A percentile compares a stretch with the other conserved stretches of the same genome.
phyloP scores from a whole-genome alignment of 2,329 filamentous ascomycete genomes.

The Onygenales sp. region DNA sequence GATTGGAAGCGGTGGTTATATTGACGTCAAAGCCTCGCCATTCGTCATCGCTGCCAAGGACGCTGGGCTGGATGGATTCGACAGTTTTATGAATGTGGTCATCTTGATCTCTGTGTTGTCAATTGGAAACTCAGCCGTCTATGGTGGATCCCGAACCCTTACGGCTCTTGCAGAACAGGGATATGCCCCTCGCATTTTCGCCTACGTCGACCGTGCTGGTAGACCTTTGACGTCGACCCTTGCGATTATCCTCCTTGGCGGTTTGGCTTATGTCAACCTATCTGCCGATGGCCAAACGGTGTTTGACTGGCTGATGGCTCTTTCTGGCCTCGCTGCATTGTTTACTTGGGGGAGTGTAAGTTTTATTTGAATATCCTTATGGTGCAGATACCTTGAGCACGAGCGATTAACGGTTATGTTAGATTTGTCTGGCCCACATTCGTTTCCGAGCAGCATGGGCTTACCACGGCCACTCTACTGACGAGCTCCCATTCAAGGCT shows the following conservation, averaged over 20 bases:
- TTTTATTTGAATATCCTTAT: neutral
- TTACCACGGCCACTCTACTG: slow-evolving; percentile 46
- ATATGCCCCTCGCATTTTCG: slow-evolving; percentile 36
- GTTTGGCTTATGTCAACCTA: slow-evolving; percentile 33
- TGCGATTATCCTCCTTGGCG: slow-evolving; percentile 30
- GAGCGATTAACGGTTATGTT: neutral
- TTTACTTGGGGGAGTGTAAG: slow-evolving; percentile 52
- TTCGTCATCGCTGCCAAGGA: slow-evolving; percentile 58
- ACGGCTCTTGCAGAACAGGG: slow-evolving; percentile 42
- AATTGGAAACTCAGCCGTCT: slow-evolving; percentile 51
- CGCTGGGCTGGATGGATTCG: slow-evolving; percentile 51
- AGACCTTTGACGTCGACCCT: slow-evolving; percentile 35
- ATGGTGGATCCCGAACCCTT: slow-evolving; percentile 48
- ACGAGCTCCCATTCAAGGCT: slow-evolving; percentile 54
- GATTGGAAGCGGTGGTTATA: slow-evolving; percentile 26
- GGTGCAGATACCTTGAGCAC: neutral
- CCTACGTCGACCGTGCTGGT: slow-evolving; percentile 37
- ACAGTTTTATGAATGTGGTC: slow-evolving; percentile 58
- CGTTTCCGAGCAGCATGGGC: slow-evolving; percentile 56
- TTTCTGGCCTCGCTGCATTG: slow-evolving; percentile 53
- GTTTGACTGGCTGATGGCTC: slow-evolving; percentile 56
- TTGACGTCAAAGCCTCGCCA: slow-evolving; percentile 45
- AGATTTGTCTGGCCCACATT: slow-evolving; percentile 57
- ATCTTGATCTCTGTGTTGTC: slow-evolving; percentile 53
- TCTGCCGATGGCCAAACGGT: slow-evolving; percentile 40